Evolutionary conservation across 2,329 filamentous ascomycete species (phyloP).

Genomic region (Cladosporium sp.): DNA sequence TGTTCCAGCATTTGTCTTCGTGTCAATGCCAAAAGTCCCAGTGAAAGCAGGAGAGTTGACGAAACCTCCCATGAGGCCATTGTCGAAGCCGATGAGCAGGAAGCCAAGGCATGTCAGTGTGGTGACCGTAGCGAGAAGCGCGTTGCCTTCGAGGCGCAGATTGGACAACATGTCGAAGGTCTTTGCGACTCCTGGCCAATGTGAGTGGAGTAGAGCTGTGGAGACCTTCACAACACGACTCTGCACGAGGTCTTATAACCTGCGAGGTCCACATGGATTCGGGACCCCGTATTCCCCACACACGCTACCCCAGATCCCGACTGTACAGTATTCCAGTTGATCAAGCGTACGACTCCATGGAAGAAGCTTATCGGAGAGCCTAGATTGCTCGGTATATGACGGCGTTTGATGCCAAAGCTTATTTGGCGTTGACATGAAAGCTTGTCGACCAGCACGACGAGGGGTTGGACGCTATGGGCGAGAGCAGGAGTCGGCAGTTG

Average conservation of each 20-base stretch:
- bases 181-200: background rate
- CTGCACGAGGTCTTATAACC: background rate
- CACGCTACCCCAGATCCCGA: background rate
- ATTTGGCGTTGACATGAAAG: background rate
- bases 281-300: background rate
- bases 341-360: background rate
- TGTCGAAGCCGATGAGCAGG: constrained; percentile 47
- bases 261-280: no score
- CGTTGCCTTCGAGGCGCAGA: constrained; percentile 32
- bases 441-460: background rate
- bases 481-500: background rate
- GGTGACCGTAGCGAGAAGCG: constrained; percentile 42
- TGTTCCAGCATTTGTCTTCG: constrained; percentile 29
- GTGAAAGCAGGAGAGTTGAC: constrained; percentile 41
- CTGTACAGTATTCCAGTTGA: background rate
- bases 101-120: constrained; percentile 46
- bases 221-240: background rate
- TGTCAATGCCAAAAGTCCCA: constrained; percentile 38
- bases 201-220: background rate
- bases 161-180: constrained; percentile 13
- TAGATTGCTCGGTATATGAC: background rate
- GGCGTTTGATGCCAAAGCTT: background rate
- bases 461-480: background rate
- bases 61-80: constrained; percentile 41
- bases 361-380: background rate